A percentile compares a stretch with the other conserved stretches of the same genome.
Evolutionary conservation across 2,329 filamentous ascomycete genomes (phyloP).

Genomic region (Fusarium virguliforme): DNA sequence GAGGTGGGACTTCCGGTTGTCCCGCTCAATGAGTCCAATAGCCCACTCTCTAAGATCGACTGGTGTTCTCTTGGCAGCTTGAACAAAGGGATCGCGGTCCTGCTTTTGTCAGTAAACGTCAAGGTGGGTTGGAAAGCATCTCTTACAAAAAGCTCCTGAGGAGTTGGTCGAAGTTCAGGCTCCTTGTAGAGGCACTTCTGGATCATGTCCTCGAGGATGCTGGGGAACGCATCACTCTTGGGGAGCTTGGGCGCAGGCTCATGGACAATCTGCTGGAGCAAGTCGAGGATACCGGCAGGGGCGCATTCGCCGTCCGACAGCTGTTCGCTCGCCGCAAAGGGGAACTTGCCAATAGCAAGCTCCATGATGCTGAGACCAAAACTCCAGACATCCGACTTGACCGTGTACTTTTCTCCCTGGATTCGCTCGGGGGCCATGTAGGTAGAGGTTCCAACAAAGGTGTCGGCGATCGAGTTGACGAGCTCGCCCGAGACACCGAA

Average conservation of each 20-base stretch:
- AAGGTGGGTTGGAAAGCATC: conserved; percentile 26
- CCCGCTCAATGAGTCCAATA: conserved; percentile 91
- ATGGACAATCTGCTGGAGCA: conserved; percentile 97
- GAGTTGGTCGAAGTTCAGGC: conserved; percentile 90
- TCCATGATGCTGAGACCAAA: conserved; percentile 97
- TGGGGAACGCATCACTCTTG: conserved; percentile 97
- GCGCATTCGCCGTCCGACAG: conserved; percentile 82
- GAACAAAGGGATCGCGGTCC: conserved; percentile 95
- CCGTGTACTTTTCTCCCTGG: conserved; percentile 95
- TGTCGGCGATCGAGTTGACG: conserved; percentile 97
- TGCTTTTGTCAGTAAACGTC: conserved; percentile 57
- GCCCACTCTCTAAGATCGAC: conserved; percentile 96
- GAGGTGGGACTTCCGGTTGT: conserved; percentile 96
- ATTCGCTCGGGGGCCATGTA: conserved; percentile 99
- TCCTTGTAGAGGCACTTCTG: conserved; percentile 95
- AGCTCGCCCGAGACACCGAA: conserved; percentile 99
- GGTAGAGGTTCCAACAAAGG: conserved; percentile 97
- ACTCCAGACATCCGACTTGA: conserved; percentile 99
- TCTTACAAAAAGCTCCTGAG: conserved; percentile 90
- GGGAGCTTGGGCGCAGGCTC: conserved; percentile 94
- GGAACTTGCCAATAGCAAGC: conserved; percentile 96
- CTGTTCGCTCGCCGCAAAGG: conserved; percentile 84
- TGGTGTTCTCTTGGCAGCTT: conserved; percentile 95
- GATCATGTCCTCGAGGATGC: conserved; percentile 96
- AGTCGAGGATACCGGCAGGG: conserved; percentile 94